Base-by-base conservation (phyloP, 2,329 filamentous ascomycete species). In the Venturia nashicola region DNA sequence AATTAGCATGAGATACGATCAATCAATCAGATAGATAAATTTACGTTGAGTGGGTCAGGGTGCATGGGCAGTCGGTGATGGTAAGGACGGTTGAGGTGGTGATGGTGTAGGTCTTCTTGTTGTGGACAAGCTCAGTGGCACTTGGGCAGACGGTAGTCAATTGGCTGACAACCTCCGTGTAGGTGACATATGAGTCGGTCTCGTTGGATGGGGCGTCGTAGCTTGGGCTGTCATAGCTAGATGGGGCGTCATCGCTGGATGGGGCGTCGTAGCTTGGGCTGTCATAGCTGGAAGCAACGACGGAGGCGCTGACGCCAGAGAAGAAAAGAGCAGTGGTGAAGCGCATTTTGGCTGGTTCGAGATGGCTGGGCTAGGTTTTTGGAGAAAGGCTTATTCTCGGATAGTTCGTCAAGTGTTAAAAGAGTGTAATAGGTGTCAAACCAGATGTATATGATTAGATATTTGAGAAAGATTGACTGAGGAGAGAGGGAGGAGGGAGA, bases 351-450 rank as follows among this genome's bases (percentile, higher is more conserved):
- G 72, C 70, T 69, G 70, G 69, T 68, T 72, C 8, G 61, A 63
- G 23, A 16, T 70, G 66, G 63, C 67, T 66, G 23, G 66, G 64
- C 6, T 64, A 18, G 59, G 34, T 62, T 32, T 18, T 64, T 57
- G 65, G 67, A 61, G 67, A 48, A 39, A 44, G 68, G 69, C 67
- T 69, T 39, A 20, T 12, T 43, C 4, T 27, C 27, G 27, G 27
- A 70, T 67, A 70, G 23, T 70, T 66, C 66, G 46, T 20, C 40
- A 20, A 65, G 63, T 59, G 61, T 59, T 48, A 72, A 76, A 75
- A 72, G 74, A 76, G 68, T 76, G 74, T 70, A 73, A 72, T 74
- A 72, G 74, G 73, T 68, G 71, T 71, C 68, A 74, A 39, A 73
- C 72, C 72, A 70, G 43, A 42, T 69, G 57, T 68, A 6, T 60